These are phyloP conservation scores for Juglanconis juglandina DNA, from an alignment of 2,329 filamentous ascomycete species.

Conservation along the genomic window DNA sequence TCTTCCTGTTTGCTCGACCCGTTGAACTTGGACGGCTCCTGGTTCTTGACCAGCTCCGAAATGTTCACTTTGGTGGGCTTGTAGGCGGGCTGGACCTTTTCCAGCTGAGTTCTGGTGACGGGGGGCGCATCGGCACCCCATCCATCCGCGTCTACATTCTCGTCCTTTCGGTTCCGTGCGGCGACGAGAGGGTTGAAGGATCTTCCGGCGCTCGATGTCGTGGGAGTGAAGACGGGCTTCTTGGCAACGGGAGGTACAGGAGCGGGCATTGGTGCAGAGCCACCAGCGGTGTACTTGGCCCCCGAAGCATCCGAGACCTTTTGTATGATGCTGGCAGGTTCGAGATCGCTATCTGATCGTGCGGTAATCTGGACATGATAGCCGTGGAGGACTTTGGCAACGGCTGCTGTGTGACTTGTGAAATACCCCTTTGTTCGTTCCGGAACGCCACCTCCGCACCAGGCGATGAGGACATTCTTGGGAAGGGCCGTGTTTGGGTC, in stretches of 20 bases:
- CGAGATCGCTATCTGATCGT: conserved; percentile 83
- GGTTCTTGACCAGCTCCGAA: conserved; percentile 71
- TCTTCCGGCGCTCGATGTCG: conserved; percentile 44
- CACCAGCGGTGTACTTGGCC: conserved; percentile 80
- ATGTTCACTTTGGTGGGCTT: conserved; percentile 95
- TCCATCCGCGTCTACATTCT: conserved; percentile 74
- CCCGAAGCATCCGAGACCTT: conserved; percentile 95
- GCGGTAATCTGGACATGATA: conserved; percentile 98
- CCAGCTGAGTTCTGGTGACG: conserved; percentile 77
- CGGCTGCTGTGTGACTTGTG: conserved; percentile 84
- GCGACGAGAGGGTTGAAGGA: conserved; percentile 67
- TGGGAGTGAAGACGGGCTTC: conserved; percentile 90
- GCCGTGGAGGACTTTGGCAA: conserved; percentile 89
- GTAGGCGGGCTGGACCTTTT: conserved; percentile 91
- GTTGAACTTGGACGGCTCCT: conserved; percentile 61
- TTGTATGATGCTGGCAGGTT: conserved; percentile 81
- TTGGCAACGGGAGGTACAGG: conserved; percentile 73
- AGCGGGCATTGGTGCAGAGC: conserved; percentile 51
- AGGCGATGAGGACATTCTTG: conserved; percentile 90
- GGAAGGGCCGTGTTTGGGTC: conserved; percentile 87
- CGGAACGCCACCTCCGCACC: conserved; percentile 97
- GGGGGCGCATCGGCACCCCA: conserved; percentile 95
- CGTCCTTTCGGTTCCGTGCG: conserved; percentile 58
- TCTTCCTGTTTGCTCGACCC: conserved; percentile 44
- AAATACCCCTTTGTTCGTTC: conserved; percentile 98